phyloP scores from a whole-genome alignment of 805 yeast species.

The Pichia occidentalis region DNA sequence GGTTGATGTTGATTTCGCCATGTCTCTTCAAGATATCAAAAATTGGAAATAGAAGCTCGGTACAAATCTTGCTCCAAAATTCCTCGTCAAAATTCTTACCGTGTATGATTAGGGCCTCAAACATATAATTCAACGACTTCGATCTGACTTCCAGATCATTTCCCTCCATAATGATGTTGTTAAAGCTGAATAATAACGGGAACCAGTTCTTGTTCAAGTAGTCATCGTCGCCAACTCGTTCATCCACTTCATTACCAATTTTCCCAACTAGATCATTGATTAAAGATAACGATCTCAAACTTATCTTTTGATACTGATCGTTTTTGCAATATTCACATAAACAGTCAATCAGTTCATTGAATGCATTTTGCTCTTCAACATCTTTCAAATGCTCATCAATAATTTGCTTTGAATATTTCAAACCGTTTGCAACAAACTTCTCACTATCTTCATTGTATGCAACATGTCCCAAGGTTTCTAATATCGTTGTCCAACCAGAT shows the following conservation, averaged over 20 bases:
- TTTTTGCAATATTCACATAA: conserved; percentile 81
- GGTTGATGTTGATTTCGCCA: conserved; percentile 65
- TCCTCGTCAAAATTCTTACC: conserved; percentile 69
- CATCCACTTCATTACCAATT: conserved; percentile 40
- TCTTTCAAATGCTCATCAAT: conserved; percentile 54
- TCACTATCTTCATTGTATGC: conserved; percentile 52
- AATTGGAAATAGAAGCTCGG: conserved; percentile 79
- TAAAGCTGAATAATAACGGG: conserved; percentile 79
- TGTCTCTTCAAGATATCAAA: conserved; percentile 71
- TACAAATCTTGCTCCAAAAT: conserved; percentile 81
- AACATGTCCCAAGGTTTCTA: conserved; percentile 69
- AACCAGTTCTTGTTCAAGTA: conserved; percentile 64
- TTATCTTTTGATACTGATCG: conserved; percentile 68
- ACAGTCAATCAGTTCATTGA: conserved; percentile 60
- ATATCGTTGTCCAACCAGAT: conserved; percentile 93
- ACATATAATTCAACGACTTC: conserved; percentile 73
- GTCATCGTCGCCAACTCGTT: conserved; percentile 25
- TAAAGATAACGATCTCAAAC: conserved; percentile 74
- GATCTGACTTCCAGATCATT: conserved; percentile 93
- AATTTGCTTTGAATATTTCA: conserved; percentile 55
- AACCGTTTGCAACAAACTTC: conserved; percentile 55
- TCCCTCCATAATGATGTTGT: conserved; percentile 87
- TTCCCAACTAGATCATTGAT: conserved; percentile 55
- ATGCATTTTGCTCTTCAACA: conserved; percentile 65
- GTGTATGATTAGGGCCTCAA: conserved; percentile 70